Evolutionary conservation across 192 early-diverging fungal species (phyloP), one percentile per base, ranked within the genome.

Genomic region (Entomortierella parvispora): DNA sequence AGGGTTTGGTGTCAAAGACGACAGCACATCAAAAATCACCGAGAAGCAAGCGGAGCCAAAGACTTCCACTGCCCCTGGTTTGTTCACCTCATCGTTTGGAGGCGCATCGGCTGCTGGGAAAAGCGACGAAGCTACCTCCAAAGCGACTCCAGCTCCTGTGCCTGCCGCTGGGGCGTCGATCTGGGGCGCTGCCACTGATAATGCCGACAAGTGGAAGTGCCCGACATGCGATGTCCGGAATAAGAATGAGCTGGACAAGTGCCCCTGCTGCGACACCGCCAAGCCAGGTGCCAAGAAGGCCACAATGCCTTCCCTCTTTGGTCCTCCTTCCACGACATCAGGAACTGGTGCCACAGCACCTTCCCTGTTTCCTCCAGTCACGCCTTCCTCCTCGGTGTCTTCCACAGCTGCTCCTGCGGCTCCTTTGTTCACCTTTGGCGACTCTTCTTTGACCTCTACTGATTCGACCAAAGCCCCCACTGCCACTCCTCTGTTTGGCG

Each of bases 161-260:
- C 25, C 57, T 28, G 45, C 51, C 18, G 42, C 34, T 32, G 51
- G 62, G 62, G 62, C 50, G 0, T 45, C 37, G 4, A 32, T 46
- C 26, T 45, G 48, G 10, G 51, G 65, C 29, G 60, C 58, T 33
- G 18, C 46, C 7, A 42, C 72, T 1, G 72, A 67, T 31, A 62
- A 20, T 31, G 20, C 43, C 17, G 40, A 56, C 25, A 76, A 76
- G 34, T 76, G 72, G 72, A 76, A 76, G 37, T 76, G 72, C 53
- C 51, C 65, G 0, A 62, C 65, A 2, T 77, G 74, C 26, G 74
- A 68, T 37, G 60, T 63, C 23, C 10, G 10, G 40, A 77, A 63
- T 10, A 40, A 56, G 3, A 57, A 77, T 31, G 29, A 51, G 0
- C 18, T 59, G 8, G 32, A 26, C 52, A 77, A 68, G 28, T 77